phyloP scores from a whole-genome alignment of 495 filamentous ascomycete species.

The Penicillium angulare region DNA sequence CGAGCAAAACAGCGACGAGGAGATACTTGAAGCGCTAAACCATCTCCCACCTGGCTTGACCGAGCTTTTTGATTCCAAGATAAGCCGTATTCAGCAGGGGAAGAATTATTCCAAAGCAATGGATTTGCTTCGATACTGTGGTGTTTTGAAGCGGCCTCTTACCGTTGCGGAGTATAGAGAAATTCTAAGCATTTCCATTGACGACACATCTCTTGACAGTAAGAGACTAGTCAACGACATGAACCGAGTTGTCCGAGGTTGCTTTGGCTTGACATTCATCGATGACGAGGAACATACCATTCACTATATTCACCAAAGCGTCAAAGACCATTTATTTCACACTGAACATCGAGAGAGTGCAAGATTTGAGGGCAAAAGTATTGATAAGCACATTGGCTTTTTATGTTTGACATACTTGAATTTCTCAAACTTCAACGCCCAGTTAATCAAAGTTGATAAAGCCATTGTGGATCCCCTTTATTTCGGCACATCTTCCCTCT shows the following conservation, averaged over 20 bases:
- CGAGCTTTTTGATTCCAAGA: slow-evolving; percentile 27
- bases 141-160: slow-evolving; percentile 20
- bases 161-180: slow-evolving; percentile 25
- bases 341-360: neutral
- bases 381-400: slow-evolving; percentile 15
- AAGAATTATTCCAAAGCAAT: slow-evolving; percentile 4
- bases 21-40: slow-evolving; percentile 27
- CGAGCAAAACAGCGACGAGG: slow-evolving; percentile 29
- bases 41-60: slow-evolving; percentile 29
- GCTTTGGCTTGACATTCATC: slow-evolving; percentile 27
- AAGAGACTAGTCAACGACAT: slow-evolving; percentile 23
- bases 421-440: slow-evolving; percentile 31
- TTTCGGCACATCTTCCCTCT: neutral
- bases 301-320: slow-evolving; percentile 32
- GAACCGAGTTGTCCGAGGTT: slow-evolving; percentile 23
- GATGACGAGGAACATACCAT: slow-evolving; percentile 34
- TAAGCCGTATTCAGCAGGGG: slow-evolving; percentile 14
- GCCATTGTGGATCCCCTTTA: neutral
- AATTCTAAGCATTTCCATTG: slow-evolving; percentile 23
- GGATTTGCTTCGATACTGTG: slow-evolving; percentile 23
- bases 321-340: slow-evolving; percentile 26
- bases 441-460: slow-evolving; percentile 9
- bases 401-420: slow-evolving; percentile 37
- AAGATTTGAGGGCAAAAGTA: neutral
- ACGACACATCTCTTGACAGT: slow-evolving; percentile 13